These are phyloP conservation scores for Trichophyton verrucosum DNA, from an alignment of 2,329 filamentous ascomycete species.

Conservation along the genomic window DNA sequence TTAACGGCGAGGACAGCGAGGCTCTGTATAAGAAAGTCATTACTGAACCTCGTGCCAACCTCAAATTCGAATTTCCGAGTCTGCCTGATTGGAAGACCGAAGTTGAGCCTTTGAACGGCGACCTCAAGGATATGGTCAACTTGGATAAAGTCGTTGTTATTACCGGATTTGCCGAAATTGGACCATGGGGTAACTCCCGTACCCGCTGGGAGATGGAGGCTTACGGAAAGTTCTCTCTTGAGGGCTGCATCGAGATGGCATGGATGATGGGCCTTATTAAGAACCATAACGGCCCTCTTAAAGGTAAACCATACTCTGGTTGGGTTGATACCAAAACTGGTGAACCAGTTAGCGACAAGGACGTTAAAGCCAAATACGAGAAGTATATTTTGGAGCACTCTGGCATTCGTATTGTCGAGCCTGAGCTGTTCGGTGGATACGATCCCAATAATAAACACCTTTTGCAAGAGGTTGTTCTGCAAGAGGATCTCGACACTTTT, in stretches of 20 bases:
- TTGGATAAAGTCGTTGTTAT: slow-evolving; percentile 96
- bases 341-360: slow-evolving; percentile 94
- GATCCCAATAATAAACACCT: slow-evolving; percentile 98
- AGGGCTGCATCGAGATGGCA: slow-evolving; percentile 97
- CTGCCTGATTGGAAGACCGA: slow-evolving; percentile 87
- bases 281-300: slow-evolving; percentile 92
- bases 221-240: slow-evolving; percentile 87
- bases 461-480: slow-evolving; percentile 91
- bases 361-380: slow-evolving; percentile 95
- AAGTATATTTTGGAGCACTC: slow-evolving; percentile 92
- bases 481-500: slow-evolving; percentile 94
- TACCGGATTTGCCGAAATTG: slow-evolving; percentile 89
- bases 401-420: slow-evolving; percentile 94
- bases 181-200: slow-evolving; percentile 95
- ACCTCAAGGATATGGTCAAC: slow-evolving; percentile 95
- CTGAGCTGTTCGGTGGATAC: slow-evolving; percentile 91
- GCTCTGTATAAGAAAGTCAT: slow-evolving; percentile 88
- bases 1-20: slow-evolving; percentile 89
- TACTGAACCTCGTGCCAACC: slow-evolving; percentile 87
- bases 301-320: slow-evolving; percentile 90
- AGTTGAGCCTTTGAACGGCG: slow-evolving; percentile 73
- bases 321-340: slow-evolving; percentile 90
- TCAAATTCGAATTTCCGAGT: slow-evolving; percentile 91
- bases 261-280: slow-evolving; percentile 99
- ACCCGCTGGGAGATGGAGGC: slow-evolving; percentile 99